Conservation (phyloP, 202 grass and related monocot species). For the Cymbopogon flexuosus region DNA sequence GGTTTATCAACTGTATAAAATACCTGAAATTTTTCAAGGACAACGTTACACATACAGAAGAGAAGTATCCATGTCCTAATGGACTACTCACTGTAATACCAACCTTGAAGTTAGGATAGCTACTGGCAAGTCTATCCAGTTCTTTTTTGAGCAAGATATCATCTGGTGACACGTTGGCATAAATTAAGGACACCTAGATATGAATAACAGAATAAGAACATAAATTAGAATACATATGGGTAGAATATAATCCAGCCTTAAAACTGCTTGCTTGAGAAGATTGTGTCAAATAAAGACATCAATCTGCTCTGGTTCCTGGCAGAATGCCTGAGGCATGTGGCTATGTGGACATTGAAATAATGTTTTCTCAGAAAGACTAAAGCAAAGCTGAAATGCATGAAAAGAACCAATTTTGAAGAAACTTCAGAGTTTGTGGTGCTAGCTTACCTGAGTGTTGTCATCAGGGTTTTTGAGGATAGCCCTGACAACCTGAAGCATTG, state of each 20-base stretch:
- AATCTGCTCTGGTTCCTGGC: constrained; percentile 5
- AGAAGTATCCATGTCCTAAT: constrained; percentile 1
- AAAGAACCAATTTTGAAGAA: constrained; percentile 4
- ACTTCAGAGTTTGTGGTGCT: constrained; percentile 11
- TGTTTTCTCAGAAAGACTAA: constrained; percentile 1
- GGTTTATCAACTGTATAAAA: constrained; percentile 96
- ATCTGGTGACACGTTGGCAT: constrained; percentile 84
- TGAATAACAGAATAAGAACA: constrained; percentile 15
- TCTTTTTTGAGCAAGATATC: constrained; percentile 89
- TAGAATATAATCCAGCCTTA: background rate
- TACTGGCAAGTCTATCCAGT: constrained; percentile 72
- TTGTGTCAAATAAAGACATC: background rate
- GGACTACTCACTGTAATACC: constrained; percentile 12
- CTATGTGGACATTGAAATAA: background rate
- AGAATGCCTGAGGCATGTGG: background rate
- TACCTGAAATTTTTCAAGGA: constrained; percentile 44
- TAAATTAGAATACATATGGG: constrained; percentile 12
- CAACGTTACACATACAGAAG: background rate
- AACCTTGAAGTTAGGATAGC: constrained; percentile 97
- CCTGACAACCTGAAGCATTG: constrained; percentile 94
- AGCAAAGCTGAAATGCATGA: background rate
- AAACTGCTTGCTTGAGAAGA: constrained; percentile 12
- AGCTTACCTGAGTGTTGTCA: constrained; percentile 80
- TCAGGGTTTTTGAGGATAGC: constrained; percentile 94
- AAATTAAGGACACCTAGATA: constrained; percentile 84